These are phyloP conservation scores for Ricinus communis DNA, from an alignment of 345 rosid species.

Conservation along the genomic window DNA sequence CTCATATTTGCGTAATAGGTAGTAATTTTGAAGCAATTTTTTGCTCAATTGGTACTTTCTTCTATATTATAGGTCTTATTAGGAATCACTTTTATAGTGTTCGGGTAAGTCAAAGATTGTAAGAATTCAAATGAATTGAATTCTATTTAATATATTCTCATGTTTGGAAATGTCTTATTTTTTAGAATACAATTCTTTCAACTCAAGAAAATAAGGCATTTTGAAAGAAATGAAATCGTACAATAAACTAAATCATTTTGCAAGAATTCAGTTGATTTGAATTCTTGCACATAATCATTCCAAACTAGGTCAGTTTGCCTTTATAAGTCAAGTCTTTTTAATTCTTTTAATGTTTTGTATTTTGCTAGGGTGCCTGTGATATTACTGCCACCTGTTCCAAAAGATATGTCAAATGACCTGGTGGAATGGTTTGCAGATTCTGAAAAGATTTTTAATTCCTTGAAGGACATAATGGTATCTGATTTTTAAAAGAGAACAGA, in stretches of 20 bases:
- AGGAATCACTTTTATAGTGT: too few species aligned
- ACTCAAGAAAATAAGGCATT: too few species aligned
- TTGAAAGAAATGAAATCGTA: too few species aligned
- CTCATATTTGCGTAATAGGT: slow-evolving; percentile 76
- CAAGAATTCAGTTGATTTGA: too few species aligned
- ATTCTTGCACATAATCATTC: too few species aligned
- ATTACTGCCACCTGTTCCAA: slow-evolving; percentile 75
- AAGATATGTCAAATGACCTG: slow-evolving; percentile 76
- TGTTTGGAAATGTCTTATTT: too few species aligned
- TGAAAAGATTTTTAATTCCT: slow-evolving; percentile 44
- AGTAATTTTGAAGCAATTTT: slow-evolving; percentile 3
- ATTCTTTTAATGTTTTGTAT: neutral
- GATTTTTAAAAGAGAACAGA: slow-evolving; percentile 59
- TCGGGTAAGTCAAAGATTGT: neutral
- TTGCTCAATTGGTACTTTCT: too few species aligned
- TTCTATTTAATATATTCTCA: too few species aligned
- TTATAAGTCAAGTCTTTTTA: neutral
- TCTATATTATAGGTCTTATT: too few species aligned
- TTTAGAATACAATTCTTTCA: too few species aligned
- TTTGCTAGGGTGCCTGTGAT: slow-evolving; percentile 76
- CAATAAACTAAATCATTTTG: too few species aligned
- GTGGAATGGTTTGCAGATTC: slow-evolving; percentile 79
- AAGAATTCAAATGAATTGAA: too few species aligned
- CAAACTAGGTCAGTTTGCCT: neutral
- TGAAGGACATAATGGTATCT: slow-evolving; percentile 60